A percentile compares a stretch with the other conserved stretches of the same genome.
Evolutionary conservation across 306 rosid species (phyloP).

Genomic region (Lathyrus aphaca): DNA sequence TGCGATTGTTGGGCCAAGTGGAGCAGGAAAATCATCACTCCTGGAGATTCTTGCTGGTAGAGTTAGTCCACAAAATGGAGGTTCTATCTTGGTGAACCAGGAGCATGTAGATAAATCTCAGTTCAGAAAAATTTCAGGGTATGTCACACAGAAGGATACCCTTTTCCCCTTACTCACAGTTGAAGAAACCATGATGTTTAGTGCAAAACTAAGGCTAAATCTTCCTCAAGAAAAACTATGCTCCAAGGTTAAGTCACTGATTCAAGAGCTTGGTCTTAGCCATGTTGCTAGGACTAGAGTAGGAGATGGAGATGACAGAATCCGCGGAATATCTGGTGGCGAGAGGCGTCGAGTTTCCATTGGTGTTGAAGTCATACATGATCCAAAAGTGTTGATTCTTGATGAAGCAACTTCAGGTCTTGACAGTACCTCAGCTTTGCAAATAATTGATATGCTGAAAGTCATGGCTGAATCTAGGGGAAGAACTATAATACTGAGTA

Average conservation of each 20-base stretch:
- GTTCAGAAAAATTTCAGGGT: conserved; percentile 71
- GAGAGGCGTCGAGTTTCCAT: conserved; percentile 87
- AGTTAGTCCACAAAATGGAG: conserved; percentile 54
- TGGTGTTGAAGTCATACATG: conserved; percentile 93
- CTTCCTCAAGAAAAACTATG: conserved; percentile 50
- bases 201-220: conserved; percentile 61
- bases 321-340: conserved; percentile 89
- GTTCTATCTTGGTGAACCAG: conserved; percentile 64
- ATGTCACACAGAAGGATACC: conserved; percentile 79
- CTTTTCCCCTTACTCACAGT: conserved; percentile 84
- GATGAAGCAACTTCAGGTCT: conserved; percentile 99
- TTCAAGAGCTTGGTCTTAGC: conserved; percentile 72
- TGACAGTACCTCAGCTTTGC: conserved; percentile 85
- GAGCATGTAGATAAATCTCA: conserved; percentile 51
- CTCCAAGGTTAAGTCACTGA: conserved; percentile 56
- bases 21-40: conserved; percentile 88
- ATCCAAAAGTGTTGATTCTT: conserved; percentile 77
- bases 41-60: conserved; percentile 77
- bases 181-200: conserved; percentile 84
- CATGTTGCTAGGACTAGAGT: conserved; percentile 70
- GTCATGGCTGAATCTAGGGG: conserved; percentile 76
- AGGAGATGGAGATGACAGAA: conserved; percentile 91
- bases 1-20: conserved; percentile 91
- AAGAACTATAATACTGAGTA: conserved; percentile 72
- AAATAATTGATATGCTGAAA: conserved; percentile 82